These are phyloP conservation scores for Hypoxylon sp. DNA, from an alignment of 2,329 filamentous ascomycete genomes.

Conservation along the genomic window DNA sequence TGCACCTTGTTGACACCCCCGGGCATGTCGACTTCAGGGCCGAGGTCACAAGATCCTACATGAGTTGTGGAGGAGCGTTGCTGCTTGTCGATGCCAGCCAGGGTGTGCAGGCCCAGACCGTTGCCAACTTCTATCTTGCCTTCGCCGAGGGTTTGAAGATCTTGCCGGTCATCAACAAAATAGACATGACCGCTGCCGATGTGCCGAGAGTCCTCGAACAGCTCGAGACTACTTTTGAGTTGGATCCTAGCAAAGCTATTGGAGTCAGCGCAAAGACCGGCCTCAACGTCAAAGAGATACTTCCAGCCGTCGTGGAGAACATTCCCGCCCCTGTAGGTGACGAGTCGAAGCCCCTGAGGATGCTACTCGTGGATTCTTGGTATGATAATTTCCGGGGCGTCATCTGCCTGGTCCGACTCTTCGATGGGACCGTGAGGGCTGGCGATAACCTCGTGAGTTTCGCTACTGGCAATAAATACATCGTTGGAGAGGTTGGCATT, in stretches of 20 bases:
- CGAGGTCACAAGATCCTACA: conserved; percentile 95
- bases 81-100: conserved; percentile 96
- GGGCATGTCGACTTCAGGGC: conserved; percentile 98
- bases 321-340: conserved; percentile 87
- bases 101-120: conserved; percentile 96
- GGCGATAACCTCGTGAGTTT: conserved; percentile 91
- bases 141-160: conserved; percentile 91
- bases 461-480: conserved; percentile 90
- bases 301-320: conserved; percentile 87
- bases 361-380: conserved; percentile 97
- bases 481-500: conserved; percentile 95
- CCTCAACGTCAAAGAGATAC: conserved; percentile 83
- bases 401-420: conserved; percentile 89
- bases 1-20: conserved; percentile 96
- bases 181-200: conserved; percentile 92
- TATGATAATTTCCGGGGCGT: conserved; percentile 97
- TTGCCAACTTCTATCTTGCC: conserved; percentile 98
- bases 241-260: conserved; percentile 80
- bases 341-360: conserved; percentile 77
- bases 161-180: conserved; percentile 96
- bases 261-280: conserved; percentile 94
- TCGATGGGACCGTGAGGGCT: conserved; percentile 86
- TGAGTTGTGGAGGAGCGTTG: conserved; percentile 92
- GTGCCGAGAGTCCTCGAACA: conserved; percentile 88
- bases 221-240: conserved; percentile 87